Evolutionary conservation across 2,329 filamentous ascomycete species (phyloP).

Genomic region (Fusarium pseudoanthophilum): DNA sequence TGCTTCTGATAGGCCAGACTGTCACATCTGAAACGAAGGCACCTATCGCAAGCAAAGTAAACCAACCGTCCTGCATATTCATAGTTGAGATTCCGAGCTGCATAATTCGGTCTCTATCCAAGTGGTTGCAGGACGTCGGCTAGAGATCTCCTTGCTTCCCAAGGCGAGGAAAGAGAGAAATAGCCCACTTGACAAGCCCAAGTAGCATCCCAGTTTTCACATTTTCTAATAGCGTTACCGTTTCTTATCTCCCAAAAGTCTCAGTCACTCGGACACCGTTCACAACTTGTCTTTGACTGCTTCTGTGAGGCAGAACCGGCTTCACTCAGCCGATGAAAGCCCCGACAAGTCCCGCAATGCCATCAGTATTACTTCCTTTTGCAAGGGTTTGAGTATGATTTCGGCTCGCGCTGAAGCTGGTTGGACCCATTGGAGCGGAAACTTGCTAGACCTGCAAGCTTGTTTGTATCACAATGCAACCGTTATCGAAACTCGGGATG

Average conservation of each 20-base stretch:
- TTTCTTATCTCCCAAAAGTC: neutral
- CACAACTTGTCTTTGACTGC: neutral
- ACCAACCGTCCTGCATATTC: slow-evolving; percentile 27
- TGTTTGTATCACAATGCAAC: slow-evolving; percentile 34
- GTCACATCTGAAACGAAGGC: slow-evolving; percentile 22
- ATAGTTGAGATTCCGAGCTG: slow-evolving; percentile 8
- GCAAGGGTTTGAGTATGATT: slow-evolving; percentile 22
- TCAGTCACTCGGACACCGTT: neutral
- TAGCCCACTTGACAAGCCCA: slow-evolving; percentile 1
- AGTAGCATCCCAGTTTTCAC: slow-evolving; percentile 28
- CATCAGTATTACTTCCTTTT: neutral
- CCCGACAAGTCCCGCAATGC: slow-evolving; percentile 14
- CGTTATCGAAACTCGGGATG: slow-evolving; percentile 35
- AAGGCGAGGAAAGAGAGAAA: slow-evolving; percentile 30
- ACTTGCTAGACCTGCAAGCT: slow-evolving; percentile 30
- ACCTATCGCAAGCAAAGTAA: slow-evolving; percentile 19
- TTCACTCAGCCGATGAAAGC: slow-evolving; percentile 3
- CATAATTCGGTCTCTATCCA: slow-evolving; percentile 14
- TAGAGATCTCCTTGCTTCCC: slow-evolving; percentile 6
- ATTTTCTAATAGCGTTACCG: slow-evolving; percentile 12
- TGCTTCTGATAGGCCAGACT: slow-evolving; percentile 2
- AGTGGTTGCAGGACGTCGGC: slow-evolving; percentile 11
- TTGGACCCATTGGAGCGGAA: slow-evolving; percentile 31
- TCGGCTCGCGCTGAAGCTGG: slow-evolving; percentile 24
- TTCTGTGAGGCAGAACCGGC: neutral